Evolutionary conservation across 768 basidiomycete species (phyloP), one percentile per base, ranked within the genome.

Genomic region (Thelephora ganbajun): DNA sequence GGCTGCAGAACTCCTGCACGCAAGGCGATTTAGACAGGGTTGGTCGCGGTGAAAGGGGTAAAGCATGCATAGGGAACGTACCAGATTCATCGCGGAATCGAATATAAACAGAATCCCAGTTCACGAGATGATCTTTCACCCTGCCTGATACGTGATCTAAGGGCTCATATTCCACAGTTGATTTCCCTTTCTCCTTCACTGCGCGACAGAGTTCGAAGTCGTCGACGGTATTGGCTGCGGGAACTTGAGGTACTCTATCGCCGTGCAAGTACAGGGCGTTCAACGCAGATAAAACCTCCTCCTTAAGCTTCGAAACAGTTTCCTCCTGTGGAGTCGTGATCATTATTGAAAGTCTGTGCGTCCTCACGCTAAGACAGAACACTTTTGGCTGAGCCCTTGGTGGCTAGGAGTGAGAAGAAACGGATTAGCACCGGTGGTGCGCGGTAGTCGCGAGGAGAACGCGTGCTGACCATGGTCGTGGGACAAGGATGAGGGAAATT

Each of bases 61-160:
- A 7, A 42, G 44, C 0, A 13, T 26, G 6, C 2, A 14, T 22
- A 41, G n/a, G 16, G 20, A 44, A 68, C 76, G 69, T 61, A 86
- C 85, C 79, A 43, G 71, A 66, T 33, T 67, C 61, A 57, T 81
- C 73, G 53, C 69, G 74, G 53, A 86, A 86, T 56, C 77, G 80
- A 33, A 89, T 56, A 54, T 76, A 86, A 16, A 88, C 51, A 12
- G 62, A 63, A 35, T 86, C 85, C 80, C 83, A 89, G 46, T 76
- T 77, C 2, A 60, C 57, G 45, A 84, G 61, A 3, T 69, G 63
- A 45, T 69, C 70, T 37, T 76, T 76, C 39, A 76, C 68, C 41
- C 74, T 54, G 43, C 60, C 51, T 60, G 67, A 18, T 30, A 9
- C 26, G 57, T 67, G 59, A 12, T 74, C 69, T 46, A 88, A 58